phyloP scores from a whole-genome alignment of 768 basidiomycete species.

The Suillus fuscotomentosus region DNA sequence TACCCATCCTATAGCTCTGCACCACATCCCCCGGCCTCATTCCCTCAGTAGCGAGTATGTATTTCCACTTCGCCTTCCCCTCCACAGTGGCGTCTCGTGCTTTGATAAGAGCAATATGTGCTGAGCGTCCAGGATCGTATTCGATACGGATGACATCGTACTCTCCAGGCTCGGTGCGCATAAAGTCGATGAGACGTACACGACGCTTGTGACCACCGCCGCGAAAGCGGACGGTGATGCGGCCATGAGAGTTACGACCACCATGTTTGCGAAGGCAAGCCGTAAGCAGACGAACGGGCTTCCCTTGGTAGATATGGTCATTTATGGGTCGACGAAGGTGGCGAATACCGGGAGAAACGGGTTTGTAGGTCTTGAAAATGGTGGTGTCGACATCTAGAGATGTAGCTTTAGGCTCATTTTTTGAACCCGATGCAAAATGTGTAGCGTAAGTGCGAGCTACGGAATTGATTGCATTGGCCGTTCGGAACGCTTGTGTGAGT shows the following conservation, averaged over 20 bases:
- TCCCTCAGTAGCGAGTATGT: constrained; percentile 91
- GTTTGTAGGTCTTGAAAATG: constrained; percentile 88
- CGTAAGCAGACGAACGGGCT: constrained; percentile 84
- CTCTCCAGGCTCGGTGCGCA: constrained; percentile 70
- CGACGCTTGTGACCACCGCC: constrained; percentile 92
- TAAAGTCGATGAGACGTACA: constrained; percentile 85
- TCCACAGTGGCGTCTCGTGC: constrained; percentile 54
- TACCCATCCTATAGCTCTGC: constrained; percentile 80
- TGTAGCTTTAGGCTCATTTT: constrained; percentile 30
- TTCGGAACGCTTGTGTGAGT: constrained; percentile 9
- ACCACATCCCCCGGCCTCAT: constrained; percentile 86
- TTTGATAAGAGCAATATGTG: constrained; percentile 89
- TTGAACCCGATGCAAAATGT: constrained; percentile 26
- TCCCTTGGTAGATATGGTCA: constrained; percentile 79
- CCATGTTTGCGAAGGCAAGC: constrained; percentile 79
- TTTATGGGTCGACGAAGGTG: constrained; percentile 84
- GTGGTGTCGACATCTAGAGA: constrained; percentile 42
- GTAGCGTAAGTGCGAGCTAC: constrained; percentile 35
- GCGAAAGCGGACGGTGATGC: constrained; percentile 82
- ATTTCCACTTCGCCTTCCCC: constrained; percentile 70
- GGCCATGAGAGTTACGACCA: constrained; percentile 80
- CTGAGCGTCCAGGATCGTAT: constrained; percentile 92
- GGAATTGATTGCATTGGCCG: constrained; percentile 15
- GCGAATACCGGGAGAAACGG: constrained; percentile 81
- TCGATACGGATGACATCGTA: constrained; percentile 94